These are phyloP conservation scores for Colletotrichum lindemuthianum DNA, from an alignment of 2,329 filamentous ascomycete species.

Conservation along the genomic window DNA sequence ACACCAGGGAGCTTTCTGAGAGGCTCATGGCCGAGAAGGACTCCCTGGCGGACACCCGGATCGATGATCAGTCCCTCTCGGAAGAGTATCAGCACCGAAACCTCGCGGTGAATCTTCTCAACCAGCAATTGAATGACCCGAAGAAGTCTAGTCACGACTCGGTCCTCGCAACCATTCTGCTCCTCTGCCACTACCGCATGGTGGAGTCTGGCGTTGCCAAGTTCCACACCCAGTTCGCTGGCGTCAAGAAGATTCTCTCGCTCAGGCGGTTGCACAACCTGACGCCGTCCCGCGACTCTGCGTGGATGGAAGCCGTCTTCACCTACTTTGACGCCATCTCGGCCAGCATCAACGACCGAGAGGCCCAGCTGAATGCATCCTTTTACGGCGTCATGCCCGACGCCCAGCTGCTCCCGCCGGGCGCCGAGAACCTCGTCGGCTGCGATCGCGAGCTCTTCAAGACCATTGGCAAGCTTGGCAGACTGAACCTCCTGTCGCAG, in stretches of 20 bases:
- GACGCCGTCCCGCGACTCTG: constrained; percentile 72
- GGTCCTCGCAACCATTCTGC: constrained; percentile 84
- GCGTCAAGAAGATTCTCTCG: constrained; percentile 88
- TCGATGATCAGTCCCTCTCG: constrained; percentile 73
- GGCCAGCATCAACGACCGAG: constrained; percentile 89
- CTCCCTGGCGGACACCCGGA: constrained; percentile 55
- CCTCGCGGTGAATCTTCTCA: constrained; percentile 82
- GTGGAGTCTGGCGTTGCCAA: constrained; percentile 93
- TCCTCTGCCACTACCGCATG: constrained; percentile 92
- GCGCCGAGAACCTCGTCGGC: constrained; percentile 85
- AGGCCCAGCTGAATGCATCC: constrained; percentile 79
- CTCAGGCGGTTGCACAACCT: constrained; percentile 70
- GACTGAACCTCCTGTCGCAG: constrained; percentile 86
- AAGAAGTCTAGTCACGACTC: constrained; percentile 83
- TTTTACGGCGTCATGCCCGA: constrained; percentile 67
- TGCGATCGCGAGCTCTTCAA: constrained; percentile 90
- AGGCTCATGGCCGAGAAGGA: constrained; percentile 61
- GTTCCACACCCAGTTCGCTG: constrained; percentile 92
- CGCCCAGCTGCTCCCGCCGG: constrained; percentile 62
- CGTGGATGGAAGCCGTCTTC: constrained; percentile 93
- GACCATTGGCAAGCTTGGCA: constrained; percentile 83
- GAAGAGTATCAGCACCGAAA: constrained; percentile 87
- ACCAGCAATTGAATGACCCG: constrained; percentile 83
- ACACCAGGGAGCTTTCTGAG: constrained; percentile 61
- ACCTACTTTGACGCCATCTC: constrained; percentile 96